Conservation (phyloP, 2,329 filamentous ascomycete species). For the Bipolaris oryzae region DNA sequence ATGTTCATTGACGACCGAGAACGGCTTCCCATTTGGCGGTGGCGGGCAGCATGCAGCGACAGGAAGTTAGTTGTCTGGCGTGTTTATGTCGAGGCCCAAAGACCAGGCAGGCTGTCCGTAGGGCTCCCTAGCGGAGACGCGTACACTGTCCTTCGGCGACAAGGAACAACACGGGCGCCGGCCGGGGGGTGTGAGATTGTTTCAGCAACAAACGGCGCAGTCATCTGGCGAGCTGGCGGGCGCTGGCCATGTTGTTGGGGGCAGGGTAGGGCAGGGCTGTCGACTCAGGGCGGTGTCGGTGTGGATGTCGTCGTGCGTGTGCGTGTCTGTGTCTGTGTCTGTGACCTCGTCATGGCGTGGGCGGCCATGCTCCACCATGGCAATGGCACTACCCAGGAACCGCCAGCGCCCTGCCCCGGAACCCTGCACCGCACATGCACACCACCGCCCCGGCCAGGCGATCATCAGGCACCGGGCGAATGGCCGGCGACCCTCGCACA, state of each 20-base stretch:
- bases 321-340: conserved; percentile 11
- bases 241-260: not conserved
- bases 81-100: conserved; percentile 1
- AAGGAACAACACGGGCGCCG: conserved; percentile 23
- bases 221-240: conserved; percentile 1
- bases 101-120: conserved; percentile 2
- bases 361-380: not conserved
- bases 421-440: conserved; percentile 17
- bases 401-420: not conserved
- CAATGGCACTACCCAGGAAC: conserved; percentile 1
- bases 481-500: conserved; percentile 8
- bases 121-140: conserved; percentile 26
- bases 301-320: conserved; percentile 14
- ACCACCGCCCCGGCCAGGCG: conserved; percentile 14
- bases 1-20: conserved; percentile 41
- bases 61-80: conserved; percentile 3
- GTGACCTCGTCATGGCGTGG: conserved; percentile 4
- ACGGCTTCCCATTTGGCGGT: conserved; percentile 41
- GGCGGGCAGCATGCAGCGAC: conserved; percentile 28
- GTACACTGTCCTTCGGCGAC: conserved; percentile 29
- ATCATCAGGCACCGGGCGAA: conserved; percentile 31
- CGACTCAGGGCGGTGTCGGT: not conserved
- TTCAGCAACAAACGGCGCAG: conserved; percentile 26
- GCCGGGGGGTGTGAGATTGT: conserved; percentile 33
- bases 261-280: conserved; percentile 3